A percentile compares a stretch with the other conserved stretches of the same genome.
These are phyloP conservation scores for Dichomitus squalens DNA, from an alignment of 1,284 basidiomycete genomes.

Conservation along the genomic window DNA sequence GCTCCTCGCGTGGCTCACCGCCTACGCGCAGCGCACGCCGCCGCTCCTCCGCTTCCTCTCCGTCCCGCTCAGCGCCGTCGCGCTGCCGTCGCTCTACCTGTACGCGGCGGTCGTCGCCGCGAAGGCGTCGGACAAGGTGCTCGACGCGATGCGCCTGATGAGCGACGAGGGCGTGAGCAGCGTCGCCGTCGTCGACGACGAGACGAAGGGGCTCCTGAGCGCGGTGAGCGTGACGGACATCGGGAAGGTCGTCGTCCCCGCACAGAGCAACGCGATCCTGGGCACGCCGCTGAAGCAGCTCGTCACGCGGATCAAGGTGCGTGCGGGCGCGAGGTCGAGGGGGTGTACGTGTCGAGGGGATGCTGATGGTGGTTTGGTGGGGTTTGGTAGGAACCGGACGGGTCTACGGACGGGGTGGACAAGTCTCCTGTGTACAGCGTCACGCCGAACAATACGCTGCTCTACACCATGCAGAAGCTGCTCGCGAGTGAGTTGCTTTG, in stretches of 20 bases:
- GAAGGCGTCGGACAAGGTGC: slow-evolving; percentile 56
- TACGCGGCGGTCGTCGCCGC: slow-evolving; percentile 62
- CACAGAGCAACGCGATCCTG: slow-evolving; percentile 73
- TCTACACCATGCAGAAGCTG: slow-evolving; percentile 74
- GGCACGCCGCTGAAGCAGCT: slow-evolving; percentile 66
- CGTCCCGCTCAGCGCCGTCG: slow-evolving; percentile 56
- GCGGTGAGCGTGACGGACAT: slow-evolving; percentile 80
- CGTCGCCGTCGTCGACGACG: slow-evolving; percentile 72
- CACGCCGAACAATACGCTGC: slow-evolving; percentile 57
- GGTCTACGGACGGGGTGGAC: slow-evolving; percentile 71
- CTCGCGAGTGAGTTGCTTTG: slow-evolving; percentile 62
- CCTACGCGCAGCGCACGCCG: slow-evolving; percentile 47
- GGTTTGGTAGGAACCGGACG: slow-evolving; percentile 56
- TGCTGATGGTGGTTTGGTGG: not conserved
- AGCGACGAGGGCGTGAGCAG: slow-evolving; percentile 80
- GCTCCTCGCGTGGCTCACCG: slow-evolving; percentile 63
- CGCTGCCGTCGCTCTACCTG: slow-evolving; percentile 66
- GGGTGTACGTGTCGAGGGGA: not conserved
- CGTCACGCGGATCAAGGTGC: slow-evolving; percentile 67
- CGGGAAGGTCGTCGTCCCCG: slow-evolving; percentile 75
- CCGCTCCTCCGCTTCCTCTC: slow-evolving; percentile 56
- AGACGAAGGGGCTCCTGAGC: slow-evolving; percentile 59
- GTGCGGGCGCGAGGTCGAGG: not conserved
- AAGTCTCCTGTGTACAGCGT: slow-evolving; percentile 82
- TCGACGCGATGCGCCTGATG: slow-evolving; percentile 81